Evolutionary conservation across 345 rosid species (phyloP), one percentile per base, ranked within the genome.

Genomic region (Dimocarpus longan): DNA sequence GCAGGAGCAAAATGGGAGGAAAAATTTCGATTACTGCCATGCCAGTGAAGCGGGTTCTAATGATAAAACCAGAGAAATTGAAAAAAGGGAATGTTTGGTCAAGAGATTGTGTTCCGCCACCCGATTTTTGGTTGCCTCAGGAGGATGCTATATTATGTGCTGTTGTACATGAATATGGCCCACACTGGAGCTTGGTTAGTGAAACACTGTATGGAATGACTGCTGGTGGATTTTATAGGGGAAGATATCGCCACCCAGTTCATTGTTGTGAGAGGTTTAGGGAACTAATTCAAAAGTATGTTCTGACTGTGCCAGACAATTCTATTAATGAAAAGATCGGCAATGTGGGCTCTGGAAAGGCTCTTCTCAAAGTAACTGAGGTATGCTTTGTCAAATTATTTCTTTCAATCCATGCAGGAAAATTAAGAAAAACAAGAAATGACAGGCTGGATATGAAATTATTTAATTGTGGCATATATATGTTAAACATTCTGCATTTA

Each of bases 111-210:
- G 95, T 93, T 82, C 96, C 99, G 66, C 87, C 85, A 26, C 97
- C 99, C 79, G 98, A 93, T 88, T 84, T 84, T 77, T 97, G 99
- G 99, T 85, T 89, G 86, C 89, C 98, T 40, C 98, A 90, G 82
- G 99, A 97, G 89, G 99, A 97, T 88, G 98, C 99, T 74, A 77
- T 94, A 83, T 86, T 97, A 90, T 92, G 99, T 88, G 99, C 99
- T 72, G 88, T 90, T 80, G 98, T 97, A 64, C 99, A 97, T 86
- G 99, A 97, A 86, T 97, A 97, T 90, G 99, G 98, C 65, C 81
- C 93, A 40, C 83, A 93, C 39, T 97, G 99, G 99, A 93, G 88
- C 83, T 90, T 97, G 80, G 95, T 88, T 77, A 89, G 97, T 59
- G 98, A 82, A 32, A 83, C 89, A 42, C 89, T 97, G 43, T 93